Conservation (phyloP, 768 basidiomycete genomes). For the Kwoniella pini region DNA sequence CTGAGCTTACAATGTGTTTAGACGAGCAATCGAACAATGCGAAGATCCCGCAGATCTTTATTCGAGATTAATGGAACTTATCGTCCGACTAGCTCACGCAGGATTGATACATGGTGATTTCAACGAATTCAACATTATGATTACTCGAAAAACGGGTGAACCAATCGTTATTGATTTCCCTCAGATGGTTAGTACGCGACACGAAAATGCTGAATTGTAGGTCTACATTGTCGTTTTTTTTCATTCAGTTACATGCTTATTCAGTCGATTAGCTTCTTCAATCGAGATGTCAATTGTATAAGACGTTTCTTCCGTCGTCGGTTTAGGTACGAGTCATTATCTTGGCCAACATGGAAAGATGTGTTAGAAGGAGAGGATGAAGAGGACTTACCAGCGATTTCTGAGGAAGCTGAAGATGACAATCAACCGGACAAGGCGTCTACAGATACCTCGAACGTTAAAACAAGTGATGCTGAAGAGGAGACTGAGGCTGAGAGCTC, state of each 20-base stretch:
- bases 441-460: too few relatives aligned
- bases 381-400: slow-evolving; percentile 13
- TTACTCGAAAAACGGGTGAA: slow-evolving; percentile 70
- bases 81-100: slow-evolving; percentile 87
- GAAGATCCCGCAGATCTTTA: slow-evolving; percentile 87
- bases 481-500: slow-evolving; percentile 13
- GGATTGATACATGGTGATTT: slow-evolving; percentile 99
- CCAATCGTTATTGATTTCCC: slow-evolving; percentile 97
- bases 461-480: slow-evolving; percentile 9
- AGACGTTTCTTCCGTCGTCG: slow-evolving; percentile 85
- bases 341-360: slow-evolving; percentile 83
- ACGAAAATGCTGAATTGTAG: slow-evolving; percentile 94
- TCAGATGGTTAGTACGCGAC: slow-evolving; percentile 97
- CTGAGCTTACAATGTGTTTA: slow-evolving; percentile 1
- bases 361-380: slow-evolving; percentile 58
- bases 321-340: slow-evolving; percentile 85
- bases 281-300: slow-evolving; percentile 96
- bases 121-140: slow-evolving; percentile 98
- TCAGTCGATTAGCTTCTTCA: slow-evolving; percentile 77
- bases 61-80: slow-evolving; percentile 88
- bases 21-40: slow-evolving; percentile 78
- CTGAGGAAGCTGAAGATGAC: slow-evolving; percentile 15
- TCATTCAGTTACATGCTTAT: too few relatives aligned
- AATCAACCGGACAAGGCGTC: slow-evolving; percentile 13
- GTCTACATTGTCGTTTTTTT: too few relatives aligned